phyloP scores from a whole-genome alignment of 371 early-diverging fungal genomes.

The Mortierella sp. region DNA sequence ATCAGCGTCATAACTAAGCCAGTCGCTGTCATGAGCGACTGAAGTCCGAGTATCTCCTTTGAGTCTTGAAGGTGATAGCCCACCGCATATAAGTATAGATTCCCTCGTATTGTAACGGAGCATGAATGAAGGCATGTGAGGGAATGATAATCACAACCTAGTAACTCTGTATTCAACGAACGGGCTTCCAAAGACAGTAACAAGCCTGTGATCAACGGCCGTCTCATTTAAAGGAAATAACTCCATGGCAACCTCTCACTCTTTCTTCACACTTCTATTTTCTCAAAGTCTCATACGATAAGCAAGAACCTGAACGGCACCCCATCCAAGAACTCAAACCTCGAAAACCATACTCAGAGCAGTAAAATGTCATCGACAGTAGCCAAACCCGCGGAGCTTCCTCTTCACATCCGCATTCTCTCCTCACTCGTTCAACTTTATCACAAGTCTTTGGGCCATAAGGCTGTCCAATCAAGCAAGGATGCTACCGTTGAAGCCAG shows the following conservation, averaged over 20 bases:
- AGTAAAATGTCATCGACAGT: slow-evolving; percentile 10
- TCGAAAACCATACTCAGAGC: background rate
- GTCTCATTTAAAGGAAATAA: background rate
- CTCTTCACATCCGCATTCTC: slow-evolving; percentile 50
- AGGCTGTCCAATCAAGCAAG: slow-evolving; percentile 46
- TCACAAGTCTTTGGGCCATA: slow-evolving; percentile 47
- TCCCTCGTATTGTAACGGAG: background rate
- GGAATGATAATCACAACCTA: background rate
- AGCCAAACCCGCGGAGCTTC: slow-evolving; percentile 23
- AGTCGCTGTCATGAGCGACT: background rate
- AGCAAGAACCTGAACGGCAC: background rate
- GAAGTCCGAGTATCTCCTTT: no score
- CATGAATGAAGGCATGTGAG: background rate
- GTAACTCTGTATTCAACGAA: background rate
- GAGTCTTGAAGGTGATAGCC: background rate
- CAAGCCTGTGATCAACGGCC: background rate
- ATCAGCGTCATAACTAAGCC: background rate
- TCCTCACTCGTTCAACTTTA: slow-evolving; percentile 47
- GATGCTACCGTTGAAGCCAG: slow-evolving; percentile 47
- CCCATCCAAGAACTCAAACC: background rate
- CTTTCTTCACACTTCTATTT: background rate
- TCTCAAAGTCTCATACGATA: background rate
- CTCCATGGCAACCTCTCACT: background rate
- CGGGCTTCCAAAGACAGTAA: background rate
- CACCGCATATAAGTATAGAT: background rate